Conservation (phyloP, 345 rosid species). For the Lagerstroemia speciosa region DNA sequence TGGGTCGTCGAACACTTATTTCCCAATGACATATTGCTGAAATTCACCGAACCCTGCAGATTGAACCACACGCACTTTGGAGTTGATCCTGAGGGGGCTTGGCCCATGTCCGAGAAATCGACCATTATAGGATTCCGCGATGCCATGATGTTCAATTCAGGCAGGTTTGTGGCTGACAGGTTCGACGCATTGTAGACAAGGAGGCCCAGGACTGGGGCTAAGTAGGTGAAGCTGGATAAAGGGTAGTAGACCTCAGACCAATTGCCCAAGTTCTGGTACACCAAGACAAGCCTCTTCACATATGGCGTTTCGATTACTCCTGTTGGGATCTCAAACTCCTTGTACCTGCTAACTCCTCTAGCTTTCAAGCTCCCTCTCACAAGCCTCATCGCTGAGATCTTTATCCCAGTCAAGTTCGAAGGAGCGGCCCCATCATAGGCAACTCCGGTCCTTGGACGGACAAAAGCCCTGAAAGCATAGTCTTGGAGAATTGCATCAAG, state of each 20-base stretch:
- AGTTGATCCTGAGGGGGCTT: constrained; percentile 42
- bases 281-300: constrained; percentile 73
- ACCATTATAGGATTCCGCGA: constrained; percentile 46
- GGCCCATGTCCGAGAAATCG: constrained; percentile 41
- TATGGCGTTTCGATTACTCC: constrained; percentile 51
- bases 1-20: constrained; percentile 44
- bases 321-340: constrained; percentile 47
- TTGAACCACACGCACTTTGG: constrained; percentile 58
- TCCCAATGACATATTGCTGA: constrained; percentile 45
- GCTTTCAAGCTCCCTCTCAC: constrained; percentile 77
- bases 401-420: constrained; percentile 55
- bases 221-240: constrained; percentile 35
- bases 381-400: constrained; percentile 66
- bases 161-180: constrained; percentile 50
- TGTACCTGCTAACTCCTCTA: constrained; percentile 31
- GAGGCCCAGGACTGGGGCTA: constrained; percentile 78
- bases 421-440: constrained; percentile 49
- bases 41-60: constrained; percentile 43
- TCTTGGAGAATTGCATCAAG: constrained; percentile 79
- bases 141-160: constrained; percentile 33
- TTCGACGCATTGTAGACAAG: constrained; percentile 70
- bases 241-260: constrained; percentile 57
- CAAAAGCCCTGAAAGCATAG: constrained; percentile 56
- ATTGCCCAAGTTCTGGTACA: constrained; percentile 81
- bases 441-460: constrained; percentile 62